Conservation (phyloP, 148 eudicot species). For the Salicornia ramosissima region DNA sequence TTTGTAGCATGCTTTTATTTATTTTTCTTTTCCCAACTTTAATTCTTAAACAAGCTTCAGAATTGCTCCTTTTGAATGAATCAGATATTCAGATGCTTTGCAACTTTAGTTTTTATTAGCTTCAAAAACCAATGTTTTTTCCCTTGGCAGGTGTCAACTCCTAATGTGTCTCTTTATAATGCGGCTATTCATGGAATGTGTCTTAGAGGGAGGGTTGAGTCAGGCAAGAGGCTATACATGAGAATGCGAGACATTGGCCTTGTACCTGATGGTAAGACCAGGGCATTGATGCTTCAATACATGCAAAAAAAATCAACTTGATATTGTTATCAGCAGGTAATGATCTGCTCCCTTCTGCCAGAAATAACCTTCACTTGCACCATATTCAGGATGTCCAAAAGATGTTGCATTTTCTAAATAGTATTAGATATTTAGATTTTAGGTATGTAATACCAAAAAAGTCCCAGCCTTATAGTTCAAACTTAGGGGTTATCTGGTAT, state of each 20-base stretch:
- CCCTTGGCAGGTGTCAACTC: constrained; percentile 33
- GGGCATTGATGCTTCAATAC: constrained; percentile 64
- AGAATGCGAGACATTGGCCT: constrained; percentile 59
- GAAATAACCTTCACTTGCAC: neutral
- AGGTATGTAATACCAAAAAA: too few relatives aligned
- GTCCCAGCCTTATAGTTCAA: too few relatives aligned
- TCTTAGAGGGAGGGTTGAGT: constrained; percentile 39
- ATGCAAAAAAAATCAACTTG: constrained; percentile 22
- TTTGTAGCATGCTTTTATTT: neutral
- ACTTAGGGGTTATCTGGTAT: too few relatives aligned
- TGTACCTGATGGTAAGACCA: constrained; percentile 61
- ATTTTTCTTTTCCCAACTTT: too few relatives aligned
- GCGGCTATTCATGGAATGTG: constrained; percentile 73
- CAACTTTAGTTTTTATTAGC: too few relatives aligned
- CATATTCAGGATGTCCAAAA: neutral
- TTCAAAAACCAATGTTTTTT: neutral
- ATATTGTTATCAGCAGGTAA: neutral
- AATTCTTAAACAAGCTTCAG: too few relatives aligned
- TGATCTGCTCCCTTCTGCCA: neutral
- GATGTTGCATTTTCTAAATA: too few relatives aligned
- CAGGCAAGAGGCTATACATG: constrained; percentile 49
- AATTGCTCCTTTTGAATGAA: too few relatives aligned
- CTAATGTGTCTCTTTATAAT: constrained; percentile 58
- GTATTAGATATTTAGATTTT: too few relatives aligned
- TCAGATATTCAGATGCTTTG: too few relatives aligned